Evolutionary conservation across 805 yeast genomes (phyloP).

Genomic region (Wickerhamiella australiensis): DNA sequence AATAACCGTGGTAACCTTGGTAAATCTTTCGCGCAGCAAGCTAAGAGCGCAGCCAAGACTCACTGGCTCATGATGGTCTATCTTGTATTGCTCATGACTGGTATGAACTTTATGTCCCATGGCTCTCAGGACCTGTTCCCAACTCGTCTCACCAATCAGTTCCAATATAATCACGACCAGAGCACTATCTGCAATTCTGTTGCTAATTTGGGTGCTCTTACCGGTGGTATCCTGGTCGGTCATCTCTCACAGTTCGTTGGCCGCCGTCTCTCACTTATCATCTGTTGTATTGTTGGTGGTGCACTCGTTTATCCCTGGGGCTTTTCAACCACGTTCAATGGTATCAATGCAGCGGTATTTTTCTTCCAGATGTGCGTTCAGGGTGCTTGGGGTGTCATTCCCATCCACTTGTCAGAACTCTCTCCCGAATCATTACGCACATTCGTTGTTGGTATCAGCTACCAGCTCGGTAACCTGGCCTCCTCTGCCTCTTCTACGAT

Average conservation of each 20-base stretch:
- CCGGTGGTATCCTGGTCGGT: constrained; percentile 51
- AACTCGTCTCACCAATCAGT: constrained; percentile 45
- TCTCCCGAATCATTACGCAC: constrained; percentile 55
- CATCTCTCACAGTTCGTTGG: constrained; percentile 48
- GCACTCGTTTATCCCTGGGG: constrained; percentile 55
- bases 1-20: constrained; percentile 16
- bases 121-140: constrained; percentile 68
- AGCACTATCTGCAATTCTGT: constrained; percentile 51
- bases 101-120: constrained; percentile 60
- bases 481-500: constrained; percentile 62
- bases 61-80: constrained; percentile 55
- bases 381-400: constrained; percentile 66
- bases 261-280: constrained; percentile 44
- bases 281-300: constrained; percentile 43
- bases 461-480: constrained; percentile 63
- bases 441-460: constrained; percentile 47
- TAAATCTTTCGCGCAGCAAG: constrained; percentile 23
- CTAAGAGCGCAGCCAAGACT: constrained; percentile 31
- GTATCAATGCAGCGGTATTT: constrained; percentile 49
- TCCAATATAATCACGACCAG: constrained; percentile 35
- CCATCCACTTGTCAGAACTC: constrained; percentile 53
- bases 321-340: constrained; percentile 33
- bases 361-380: constrained; percentile 54
- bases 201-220: constrained; percentile 54
- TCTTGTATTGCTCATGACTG: constrained; percentile 50